Evolutionary conservation across 805 yeast species (phyloP).

Genomic region (Wickerhamomyces strasburgensis): DNA sequence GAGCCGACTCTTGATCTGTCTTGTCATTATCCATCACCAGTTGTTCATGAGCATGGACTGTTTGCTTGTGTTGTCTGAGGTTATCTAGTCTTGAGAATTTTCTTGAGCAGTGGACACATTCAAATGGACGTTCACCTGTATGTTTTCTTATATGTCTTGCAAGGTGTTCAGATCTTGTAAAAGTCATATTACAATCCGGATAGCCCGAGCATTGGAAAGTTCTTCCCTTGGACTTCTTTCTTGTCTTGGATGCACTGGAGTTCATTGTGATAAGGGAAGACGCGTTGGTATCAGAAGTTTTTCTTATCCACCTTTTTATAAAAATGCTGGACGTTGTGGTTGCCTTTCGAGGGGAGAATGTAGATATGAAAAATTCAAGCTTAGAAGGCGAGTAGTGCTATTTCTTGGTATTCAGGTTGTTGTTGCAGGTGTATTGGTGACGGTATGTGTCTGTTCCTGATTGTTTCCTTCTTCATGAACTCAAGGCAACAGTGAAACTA

Average conservation of each 20-base stretch:
- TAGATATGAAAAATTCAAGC: too few species aligned
- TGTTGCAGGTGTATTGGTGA: too few species aligned
- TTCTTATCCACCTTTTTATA: too few species aligned
- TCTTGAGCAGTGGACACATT: conserved; percentile 77
- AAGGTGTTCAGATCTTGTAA: conserved; percentile 86
- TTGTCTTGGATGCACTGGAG: conserved; percentile 12
- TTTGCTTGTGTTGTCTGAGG: conserved; percentile 84
- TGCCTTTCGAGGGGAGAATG: too few species aligned
- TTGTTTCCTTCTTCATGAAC: too few species aligned
- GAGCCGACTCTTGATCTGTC: conserved; percentile 3
- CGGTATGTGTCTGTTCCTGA: too few species aligned
- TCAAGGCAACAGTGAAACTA: too few species aligned
- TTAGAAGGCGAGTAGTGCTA: too few species aligned
- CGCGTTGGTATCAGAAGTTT: too few species aligned
- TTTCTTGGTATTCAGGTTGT: too few species aligned
- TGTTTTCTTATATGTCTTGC: conserved; percentile 91
- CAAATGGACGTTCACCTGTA: conserved; percentile 91
- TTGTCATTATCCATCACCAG: not conserved
- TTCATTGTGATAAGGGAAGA: conserved; percentile 2
- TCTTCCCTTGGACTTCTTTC: conserved; percentile 49
- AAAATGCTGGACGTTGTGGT: too few species aligned
- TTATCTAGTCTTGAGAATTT: conserved; percentile 82
- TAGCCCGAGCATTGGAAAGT: conserved; percentile 83
- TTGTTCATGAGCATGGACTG: conserved; percentile 53
- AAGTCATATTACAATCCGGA: conserved; percentile 82